Evolutionary conservation across 352 stramenopile genomes (phyloP).

Genomic region (Sclerospora graminicola): DNA sequence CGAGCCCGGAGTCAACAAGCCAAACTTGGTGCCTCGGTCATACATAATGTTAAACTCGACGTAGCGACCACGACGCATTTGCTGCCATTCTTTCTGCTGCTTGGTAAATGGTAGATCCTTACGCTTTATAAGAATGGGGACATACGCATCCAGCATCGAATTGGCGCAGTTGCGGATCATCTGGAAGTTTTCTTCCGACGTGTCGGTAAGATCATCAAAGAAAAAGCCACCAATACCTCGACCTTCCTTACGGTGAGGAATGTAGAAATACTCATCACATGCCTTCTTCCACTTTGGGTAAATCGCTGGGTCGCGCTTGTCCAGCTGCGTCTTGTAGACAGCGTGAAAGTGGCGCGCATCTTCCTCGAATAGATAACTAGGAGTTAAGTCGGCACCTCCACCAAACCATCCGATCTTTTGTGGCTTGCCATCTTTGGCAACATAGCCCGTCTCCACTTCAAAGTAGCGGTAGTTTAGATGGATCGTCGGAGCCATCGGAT

Average conservation of each 20-base stretch:
- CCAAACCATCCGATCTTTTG: constrained; percentile 91
- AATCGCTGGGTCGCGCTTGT: constrained; percentile 88
- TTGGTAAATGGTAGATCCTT: constrained; percentile 94
- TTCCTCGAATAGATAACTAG: constrained; percentile 93
- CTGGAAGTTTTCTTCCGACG: constrained; percentile 81
- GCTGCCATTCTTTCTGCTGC: constrained; percentile 97
- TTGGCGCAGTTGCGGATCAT: constrained; percentile 71
- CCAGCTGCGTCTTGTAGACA: constrained; percentile 90
- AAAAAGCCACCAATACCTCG: constrained; percentile 97
- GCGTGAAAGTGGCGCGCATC: constrained; percentile 97
- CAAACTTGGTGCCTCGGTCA: constrained; percentile 97
- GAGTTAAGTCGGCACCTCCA: constrained; percentile 95
- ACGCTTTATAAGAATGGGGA: constrained; percentile 92
- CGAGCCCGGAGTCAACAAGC: constrained; percentile 91
- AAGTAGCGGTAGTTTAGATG: constrained; percentile 99
- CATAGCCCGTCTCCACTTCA: constrained; percentile 83
- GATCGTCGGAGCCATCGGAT: constrained; percentile 92
- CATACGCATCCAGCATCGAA: constrained; percentile 88
- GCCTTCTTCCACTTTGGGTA: constrained; percentile 96
- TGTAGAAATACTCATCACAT: constrained; percentile 98
- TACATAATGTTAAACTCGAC: constrained; percentile 99
- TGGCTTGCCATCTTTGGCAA: constrained; percentile 70
- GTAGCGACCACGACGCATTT: constrained; percentile 93
- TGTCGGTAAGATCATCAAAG: constrained; percentile 96
- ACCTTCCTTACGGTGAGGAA: constrained; percentile 92